phyloP scores from a whole-genome alignment of 202 grass and related monocot species.

The Cymbopogon flexuosus region DNA sequence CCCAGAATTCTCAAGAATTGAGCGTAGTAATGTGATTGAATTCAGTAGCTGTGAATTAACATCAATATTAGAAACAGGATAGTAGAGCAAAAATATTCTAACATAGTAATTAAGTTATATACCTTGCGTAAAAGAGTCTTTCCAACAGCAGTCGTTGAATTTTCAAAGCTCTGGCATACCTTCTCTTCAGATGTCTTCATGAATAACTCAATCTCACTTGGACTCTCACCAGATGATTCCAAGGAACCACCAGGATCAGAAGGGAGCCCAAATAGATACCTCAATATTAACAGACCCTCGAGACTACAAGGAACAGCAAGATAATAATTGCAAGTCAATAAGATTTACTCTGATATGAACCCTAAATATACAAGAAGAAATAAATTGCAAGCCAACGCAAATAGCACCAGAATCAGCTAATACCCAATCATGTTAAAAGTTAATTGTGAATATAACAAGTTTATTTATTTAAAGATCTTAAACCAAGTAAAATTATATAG shows the following conservation, averaged over 20 bases:
- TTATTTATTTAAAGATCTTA: not conserved
- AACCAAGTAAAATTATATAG: not conserved
- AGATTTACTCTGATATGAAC: slow-evolving; percentile 8
- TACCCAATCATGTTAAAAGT: not conserved
- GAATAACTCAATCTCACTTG: slow-evolving; percentile 45
- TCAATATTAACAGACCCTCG: slow-evolving; percentile 64
- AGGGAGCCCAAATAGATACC: slow-evolving; percentile 68
- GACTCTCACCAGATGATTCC: slow-evolving; percentile 47
- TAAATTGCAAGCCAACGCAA: slow-evolving; percentile 16
- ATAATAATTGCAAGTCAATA: slow-evolving; percentile 16
- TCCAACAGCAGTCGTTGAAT: slow-evolving; percentile 41
- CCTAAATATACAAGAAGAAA: not conserved
- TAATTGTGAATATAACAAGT: not conserved
- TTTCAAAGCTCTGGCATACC: slow-evolving; percentile 33
- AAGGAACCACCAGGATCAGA: slow-evolving; percentile 38
- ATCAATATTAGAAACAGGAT: slow-evolving; percentile 35
- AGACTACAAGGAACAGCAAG: slow-evolving; percentile 47
- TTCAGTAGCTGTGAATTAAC: slow-evolving; percentile 48
- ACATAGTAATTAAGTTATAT: slow-evolving; percentile 18
- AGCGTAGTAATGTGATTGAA: slow-evolving; percentile 48
- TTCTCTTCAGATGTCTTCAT: slow-evolving; percentile 55
- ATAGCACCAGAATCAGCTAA: not conserved
- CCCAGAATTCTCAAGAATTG: slow-evolving; percentile 46
- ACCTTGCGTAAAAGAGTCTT: slow-evolving; percentile 59
- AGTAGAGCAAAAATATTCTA: slow-evolving; percentile 36